phyloP scores from a whole-genome alignment of 495 filamentous ascomycete genomes.

The Rhizodiscina lignyota region DNA sequence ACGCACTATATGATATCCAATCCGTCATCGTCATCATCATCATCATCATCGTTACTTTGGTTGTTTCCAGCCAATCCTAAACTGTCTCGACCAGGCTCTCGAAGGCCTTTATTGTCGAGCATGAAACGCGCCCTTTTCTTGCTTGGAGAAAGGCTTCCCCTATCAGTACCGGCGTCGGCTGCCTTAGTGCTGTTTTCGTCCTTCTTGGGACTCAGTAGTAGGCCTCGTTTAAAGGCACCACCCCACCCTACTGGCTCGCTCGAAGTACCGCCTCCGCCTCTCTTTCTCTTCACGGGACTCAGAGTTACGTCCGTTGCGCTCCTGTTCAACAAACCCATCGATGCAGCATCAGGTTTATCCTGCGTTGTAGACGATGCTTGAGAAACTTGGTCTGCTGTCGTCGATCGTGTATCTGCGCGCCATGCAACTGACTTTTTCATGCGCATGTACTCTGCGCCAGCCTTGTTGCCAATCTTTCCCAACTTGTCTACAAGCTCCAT shows the following conservation, averaged over 20 bases:
- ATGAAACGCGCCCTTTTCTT: conserved; percentile 25
- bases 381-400: conserved; percentile 1
- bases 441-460: conserved; percentile 67
- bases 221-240: conserved; percentile 16
- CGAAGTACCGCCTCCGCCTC: conserved; percentile 10
- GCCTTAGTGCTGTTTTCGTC: conserved; percentile 6
- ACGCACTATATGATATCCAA: conserved; percentile 21
- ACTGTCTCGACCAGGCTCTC: conserved; percentile 24
- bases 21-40: conserved; percentile 23
- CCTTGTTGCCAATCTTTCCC: conserved; percentile 38
- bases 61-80: conserved; percentile 5
- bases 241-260: conserved; percentile 24
- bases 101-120: conserved; percentile 22
- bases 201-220: conserved; percentile 11
- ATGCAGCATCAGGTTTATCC: conserved; percentile 23
- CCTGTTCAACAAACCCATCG: conserved; percentile 39
- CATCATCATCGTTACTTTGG: conserved; percentile 5
- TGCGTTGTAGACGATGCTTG: conserved; percentile 3
- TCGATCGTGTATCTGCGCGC: not conserved
- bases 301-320: conserved; percentile 45
- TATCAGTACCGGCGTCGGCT: conserved; percentile 5
- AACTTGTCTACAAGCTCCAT: conserved; percentile 62
- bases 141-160: conserved; percentile 5
- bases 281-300: conserved; percentile 46
- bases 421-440: conserved; percentile 3